Evolutionary conservation across 208 protist genomes (phyloP).

Genomic region (Acanthamoeba castellanii): DNA sequence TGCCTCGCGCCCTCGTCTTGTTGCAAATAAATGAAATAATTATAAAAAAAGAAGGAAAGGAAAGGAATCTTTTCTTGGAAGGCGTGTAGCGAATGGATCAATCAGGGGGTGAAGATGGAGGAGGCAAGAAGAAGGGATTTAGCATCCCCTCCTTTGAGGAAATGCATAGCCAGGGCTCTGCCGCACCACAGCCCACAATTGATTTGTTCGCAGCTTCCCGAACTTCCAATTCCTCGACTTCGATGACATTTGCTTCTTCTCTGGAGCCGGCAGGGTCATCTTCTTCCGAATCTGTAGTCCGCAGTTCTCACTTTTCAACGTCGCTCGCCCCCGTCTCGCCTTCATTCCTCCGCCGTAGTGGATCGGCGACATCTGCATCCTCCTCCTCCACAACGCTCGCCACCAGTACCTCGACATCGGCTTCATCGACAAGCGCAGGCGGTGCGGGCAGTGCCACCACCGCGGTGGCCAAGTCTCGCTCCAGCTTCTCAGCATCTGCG

Average conservation of each 20-base stretch:
- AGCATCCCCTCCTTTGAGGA: slow-evolving; percentile 3
- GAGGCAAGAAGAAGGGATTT: neutral
- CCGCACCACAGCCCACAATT: neutral
- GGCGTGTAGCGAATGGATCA: too few relatives aligned
- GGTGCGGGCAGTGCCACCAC: neutral
- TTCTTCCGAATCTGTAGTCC: neutral
- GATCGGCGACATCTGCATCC: neutral
- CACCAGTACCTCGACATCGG: neutral
- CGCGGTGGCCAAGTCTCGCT: neutral
- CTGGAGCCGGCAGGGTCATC: neutral
- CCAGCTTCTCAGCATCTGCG: neutral
- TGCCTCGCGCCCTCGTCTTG: too few relatives aligned
- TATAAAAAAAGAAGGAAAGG: too few relatives aligned
- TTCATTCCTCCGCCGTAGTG: neutral
- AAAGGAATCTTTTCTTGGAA: too few relatives aligned
- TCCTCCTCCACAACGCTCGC: neutral
- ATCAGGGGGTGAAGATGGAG: too few relatives aligned
- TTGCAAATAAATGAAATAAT: too few relatives aligned
- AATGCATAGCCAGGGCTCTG: neutral
- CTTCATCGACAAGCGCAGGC: neutral
- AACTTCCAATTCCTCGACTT: too few relatives aligned
- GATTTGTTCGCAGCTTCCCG: neutral
- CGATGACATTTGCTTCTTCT: neutral
- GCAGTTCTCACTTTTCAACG: neutral
- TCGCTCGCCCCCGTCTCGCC: neutral